These are phyloP conservation scores for Pinguiococcus pyrenoidosus DNA, from an alignment of 108 stramenopile species.

Conservation along the genomic window DNA sequence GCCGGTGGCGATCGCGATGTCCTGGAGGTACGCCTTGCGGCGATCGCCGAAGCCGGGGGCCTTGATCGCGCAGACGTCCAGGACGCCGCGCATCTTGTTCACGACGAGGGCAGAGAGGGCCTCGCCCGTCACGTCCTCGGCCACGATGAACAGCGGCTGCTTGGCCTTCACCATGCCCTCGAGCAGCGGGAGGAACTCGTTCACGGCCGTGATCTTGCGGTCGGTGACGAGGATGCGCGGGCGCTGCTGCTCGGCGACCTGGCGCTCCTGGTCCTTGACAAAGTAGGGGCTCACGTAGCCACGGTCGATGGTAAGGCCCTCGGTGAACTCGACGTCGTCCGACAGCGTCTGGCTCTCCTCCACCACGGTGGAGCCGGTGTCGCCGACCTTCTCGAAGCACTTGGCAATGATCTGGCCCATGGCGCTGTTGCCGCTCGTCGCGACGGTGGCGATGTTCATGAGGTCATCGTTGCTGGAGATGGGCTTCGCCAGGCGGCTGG, in stretches of 20 bases:
- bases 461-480: slow-evolving; percentile 63
- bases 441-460: slow-evolving; percentile 80
- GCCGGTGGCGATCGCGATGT: slow-evolving; percentile 94
- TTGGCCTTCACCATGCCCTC: slow-evolving; percentile 88
- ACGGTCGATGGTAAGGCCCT: slow-evolving; percentile 89
- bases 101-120: slow-evolving; percentile 89
- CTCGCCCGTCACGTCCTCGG: slow-evolving; percentile 92
- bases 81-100: slow-evolving; percentile 94
- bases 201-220: slow-evolving; percentile 80
- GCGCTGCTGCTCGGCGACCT: slow-evolving; percentile 55
- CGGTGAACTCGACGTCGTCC: slow-evolving; percentile 94
- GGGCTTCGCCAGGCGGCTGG: slow-evolving; percentile 65
- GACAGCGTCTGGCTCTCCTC: slow-evolving; percentile 85
- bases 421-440: slow-evolving; percentile 58
- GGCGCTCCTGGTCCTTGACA: slow-evolving; percentile 91
- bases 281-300: slow-evolving; percentile 94
- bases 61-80: slow-evolving; percentile 86
- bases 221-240: slow-evolving; percentile 72
- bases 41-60: slow-evolving; percentile 90
- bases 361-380: slow-evolving; percentile 82
- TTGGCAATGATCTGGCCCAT: slow-evolving; percentile 91
- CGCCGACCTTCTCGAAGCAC: slow-evolving; percentile 85
- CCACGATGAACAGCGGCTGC: slow-evolving; percentile 82
- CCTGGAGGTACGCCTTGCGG: slow-evolving; percentile 80
- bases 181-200: slow-evolving; percentile 81